These are phyloP conservation scores for Aspergillus cejpii DNA, from an alignment of 2,329 filamentous ascomycete genomes.

Conservation along the genomic window DNA sequence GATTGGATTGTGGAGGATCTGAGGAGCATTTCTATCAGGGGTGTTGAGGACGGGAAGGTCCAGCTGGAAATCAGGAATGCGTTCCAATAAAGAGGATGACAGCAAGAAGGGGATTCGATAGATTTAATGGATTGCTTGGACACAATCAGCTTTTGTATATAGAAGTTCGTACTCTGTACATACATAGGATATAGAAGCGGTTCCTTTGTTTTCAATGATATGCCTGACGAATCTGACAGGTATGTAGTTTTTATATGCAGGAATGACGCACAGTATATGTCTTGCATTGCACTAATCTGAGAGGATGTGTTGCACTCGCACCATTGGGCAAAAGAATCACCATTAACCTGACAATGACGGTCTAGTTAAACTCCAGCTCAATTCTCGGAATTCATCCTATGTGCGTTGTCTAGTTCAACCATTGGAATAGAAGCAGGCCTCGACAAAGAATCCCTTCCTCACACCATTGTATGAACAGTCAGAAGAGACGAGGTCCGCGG, in stretches of 20 bases:
- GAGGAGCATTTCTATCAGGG: slow-evolving; percentile 60
- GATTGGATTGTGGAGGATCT: slow-evolving; percentile 84
- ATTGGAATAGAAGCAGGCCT: neutral
- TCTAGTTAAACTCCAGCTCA: neutral
- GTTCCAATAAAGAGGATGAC: slow-evolving; percentile 26
- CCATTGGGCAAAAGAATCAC: neutral
- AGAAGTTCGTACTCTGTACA: slow-evolving; percentile 1
- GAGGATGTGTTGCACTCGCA: neutral
- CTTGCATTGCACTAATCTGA: neutral
- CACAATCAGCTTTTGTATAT: slow-evolving; percentile 7
- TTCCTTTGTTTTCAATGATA: neutral
- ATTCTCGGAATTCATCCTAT: neutral
- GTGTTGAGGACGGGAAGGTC: slow-evolving; percentile 52
- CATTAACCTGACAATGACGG: neutral
- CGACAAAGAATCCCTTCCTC: neutral
- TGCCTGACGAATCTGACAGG: slow-evolving; percentile 3
- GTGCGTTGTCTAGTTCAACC: neutral
- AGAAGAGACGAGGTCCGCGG: neutral
- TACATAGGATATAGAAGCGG: neutral
- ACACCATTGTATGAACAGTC: neutral
- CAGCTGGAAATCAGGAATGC: slow-evolving; percentile 63
- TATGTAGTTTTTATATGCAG: neutral
- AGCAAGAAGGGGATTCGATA: neutral
- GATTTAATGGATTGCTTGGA: too few relatives aligned
- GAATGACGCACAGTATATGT: neutral